Evolutionary conservation across 768 basidiomycete genomes (phyloP).

Genomic region (Mycena maculata): DNA sequence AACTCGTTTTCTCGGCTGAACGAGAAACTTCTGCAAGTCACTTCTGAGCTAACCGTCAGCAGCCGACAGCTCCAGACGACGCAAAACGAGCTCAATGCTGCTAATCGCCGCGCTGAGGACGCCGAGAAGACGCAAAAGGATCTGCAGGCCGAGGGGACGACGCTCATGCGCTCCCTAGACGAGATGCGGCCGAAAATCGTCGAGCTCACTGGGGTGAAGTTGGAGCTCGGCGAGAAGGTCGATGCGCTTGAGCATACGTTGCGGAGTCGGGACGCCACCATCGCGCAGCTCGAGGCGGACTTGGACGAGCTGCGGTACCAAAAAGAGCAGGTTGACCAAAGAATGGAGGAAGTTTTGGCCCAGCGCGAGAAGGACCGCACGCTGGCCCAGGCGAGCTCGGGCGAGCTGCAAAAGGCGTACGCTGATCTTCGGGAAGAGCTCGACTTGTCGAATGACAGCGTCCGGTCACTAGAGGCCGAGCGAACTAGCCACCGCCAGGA

Average conservation of each 20-base stretch:
- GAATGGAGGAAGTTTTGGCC: conserved; percentile 56
- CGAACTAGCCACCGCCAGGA: conserved; percentile 70
- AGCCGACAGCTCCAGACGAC: conserved; percentile 67
- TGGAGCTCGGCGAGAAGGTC: conserved; percentile 75
- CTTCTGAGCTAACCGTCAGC: conserved; percentile 63
- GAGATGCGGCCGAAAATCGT: conserved; percentile 90
- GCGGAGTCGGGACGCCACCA: conserved; percentile 65
- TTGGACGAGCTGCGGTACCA: conserved; percentile 67
- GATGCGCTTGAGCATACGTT: conserved; percentile 66
- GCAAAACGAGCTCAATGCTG: conserved; percentile 74
- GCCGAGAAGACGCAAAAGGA: conserved; percentile 78
- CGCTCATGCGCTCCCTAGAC: conserved; percentile 82
- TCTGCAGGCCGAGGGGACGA: conserved; percentile 82
- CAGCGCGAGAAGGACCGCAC: conserved; percentile 65
- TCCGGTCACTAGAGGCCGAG: conserved; percentile 73
- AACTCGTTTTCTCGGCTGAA: conserved; percentile 63
- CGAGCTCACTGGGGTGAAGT: conserved; percentile 77
- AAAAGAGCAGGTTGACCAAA: conserved; percentile 57
- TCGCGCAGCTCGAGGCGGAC: conserved; percentile 70
- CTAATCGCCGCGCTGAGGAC: conserved; percentile 77
- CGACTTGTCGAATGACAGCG: conserved; percentile 61
- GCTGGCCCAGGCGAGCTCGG: conserved; percentile 59
- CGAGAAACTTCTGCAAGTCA: conserved; percentile 67
- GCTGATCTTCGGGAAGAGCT: conserved; percentile 72
- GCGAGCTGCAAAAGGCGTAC: conserved; percentile 74